Conservation (phyloP, 2,329 filamentous ascomycete genomes). For the Metarhizium brunneum region DNA sequence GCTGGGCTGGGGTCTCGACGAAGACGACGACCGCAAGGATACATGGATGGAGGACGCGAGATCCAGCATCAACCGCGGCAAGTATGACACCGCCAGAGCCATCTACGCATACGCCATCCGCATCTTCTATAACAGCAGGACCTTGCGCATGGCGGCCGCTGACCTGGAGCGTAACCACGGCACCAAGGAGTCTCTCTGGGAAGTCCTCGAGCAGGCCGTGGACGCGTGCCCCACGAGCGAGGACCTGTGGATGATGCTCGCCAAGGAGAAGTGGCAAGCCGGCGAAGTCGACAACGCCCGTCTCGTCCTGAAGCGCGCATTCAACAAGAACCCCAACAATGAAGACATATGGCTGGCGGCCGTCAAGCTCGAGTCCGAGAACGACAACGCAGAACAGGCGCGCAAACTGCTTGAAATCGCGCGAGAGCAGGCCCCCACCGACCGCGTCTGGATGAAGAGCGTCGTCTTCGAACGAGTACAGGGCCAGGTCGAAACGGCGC, state of each 20-base stretch:
- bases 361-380: conserved; percentile 92
- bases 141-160: conserved; percentile 81
- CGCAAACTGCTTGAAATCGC: conserved; percentile 73
- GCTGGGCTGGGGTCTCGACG: conserved; percentile 84
- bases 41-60: conserved; percentile 94
- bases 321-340: conserved; percentile 91
- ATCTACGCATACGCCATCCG: conserved; percentile 89
- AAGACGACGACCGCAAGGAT: conserved; percentile 92
- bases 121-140: conserved; percentile 80
- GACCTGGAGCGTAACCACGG: conserved; percentile 89
- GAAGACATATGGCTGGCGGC: conserved; percentile 97
- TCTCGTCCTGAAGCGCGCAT: conserved; percentile 76
- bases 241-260: conserved; percentile 90
- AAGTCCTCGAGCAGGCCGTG: conserved; percentile 83
- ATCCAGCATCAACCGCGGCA: conserved; percentile 68
- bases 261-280: conserved; percentile 86
- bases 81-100: conserved; percentile 82
- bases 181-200: conserved; percentile 70
- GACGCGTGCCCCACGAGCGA: conserved; percentile 89
- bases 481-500: conserved; percentile 67
- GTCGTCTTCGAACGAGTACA: conserved; percentile 86
- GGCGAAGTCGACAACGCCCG: conserved; percentile 83
- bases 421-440: conserved; percentile 81
- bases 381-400: conserved; percentile 71
- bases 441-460: conserved; percentile 95